Evolutionary conservation across 1,139 yeast species (phyloP).

Genomic region (Hyphopichia wangnamkhiaoensis): DNA sequence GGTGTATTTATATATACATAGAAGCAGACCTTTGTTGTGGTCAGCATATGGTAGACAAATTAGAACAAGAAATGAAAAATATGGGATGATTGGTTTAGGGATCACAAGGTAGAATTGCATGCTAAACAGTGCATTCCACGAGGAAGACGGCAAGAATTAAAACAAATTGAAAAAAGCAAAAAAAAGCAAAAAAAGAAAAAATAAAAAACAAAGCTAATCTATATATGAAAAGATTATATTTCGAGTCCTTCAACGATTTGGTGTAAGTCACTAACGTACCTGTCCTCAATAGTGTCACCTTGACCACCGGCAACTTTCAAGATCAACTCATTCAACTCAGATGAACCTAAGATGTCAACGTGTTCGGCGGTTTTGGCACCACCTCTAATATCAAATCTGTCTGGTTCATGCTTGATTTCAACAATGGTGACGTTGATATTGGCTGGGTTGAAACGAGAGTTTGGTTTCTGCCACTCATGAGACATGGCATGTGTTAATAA

Average conservation of each 20-base stretch:
- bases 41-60: not conserved
- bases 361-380: conserved; percentile 98
- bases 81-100: no score
- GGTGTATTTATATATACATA: not conserved
- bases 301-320: conserved; percentile 80
- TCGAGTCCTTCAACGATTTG: conserved; percentile 56
- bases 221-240: conserved; percentile 14
- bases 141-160: no score
- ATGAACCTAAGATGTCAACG: conserved; percentile 92
- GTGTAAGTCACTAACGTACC: conserved; percentile 58
- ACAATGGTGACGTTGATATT: conserved; percentile 71
- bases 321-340: conserved; percentile 84
- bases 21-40: not conserved
- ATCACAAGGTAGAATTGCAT: no score
- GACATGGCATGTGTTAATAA: conserved; percentile 74
- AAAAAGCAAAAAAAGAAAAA: not conserved
- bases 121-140: no score
- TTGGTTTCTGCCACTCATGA: conserved; percentile 81
- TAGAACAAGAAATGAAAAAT: not conserved
- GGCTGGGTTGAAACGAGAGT: conserved; percentile 81
- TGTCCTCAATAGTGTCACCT: conserved; percentile 65
- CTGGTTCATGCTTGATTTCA: conserved; percentile 92
- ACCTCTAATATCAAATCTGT: conserved; percentile 89
- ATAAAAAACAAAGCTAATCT: not conserved
- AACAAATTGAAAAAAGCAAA: not conserved